Base-by-base conservation (phyloP, 192 early-diverging fungal species). In the Pilaira anomala region DNA sequence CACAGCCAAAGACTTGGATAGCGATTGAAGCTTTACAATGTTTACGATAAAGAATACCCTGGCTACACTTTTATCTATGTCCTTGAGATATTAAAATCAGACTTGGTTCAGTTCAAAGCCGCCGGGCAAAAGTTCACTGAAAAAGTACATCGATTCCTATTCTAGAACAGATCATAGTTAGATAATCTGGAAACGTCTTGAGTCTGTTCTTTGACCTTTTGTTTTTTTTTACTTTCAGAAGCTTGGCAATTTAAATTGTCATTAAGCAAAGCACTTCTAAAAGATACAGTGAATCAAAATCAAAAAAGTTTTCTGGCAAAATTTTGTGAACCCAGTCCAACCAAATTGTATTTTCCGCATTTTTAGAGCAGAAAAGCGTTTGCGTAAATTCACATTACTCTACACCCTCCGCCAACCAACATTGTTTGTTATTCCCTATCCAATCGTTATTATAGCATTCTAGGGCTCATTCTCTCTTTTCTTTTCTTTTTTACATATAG, bases 81-180 rank as follows among this genome's bases (percentile, higher is more conserved):
- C 50, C 50, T 52, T 52, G 50, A 52, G 14, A 52, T 52, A 52
- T 29, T 52, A 52, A 29, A 52, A 52, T 52, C 50, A 29, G 50
- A 52, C 28, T 52, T 52, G 50, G 28, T 52, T 52, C 50, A 52
- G 50, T 29, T 52, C 28, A 29, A 52, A 52, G 13, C 25, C 50
- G 50, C 50, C n/a, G n/a, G n/a, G 28, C 50, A 52, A 52, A n/a
- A 52, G 11, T 52, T 52, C 50, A 29, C 28, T 52, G 28, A 52
- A 52, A 29, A 52, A 29, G 50, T 52, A 13, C 28, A 52, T 52
- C 50, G 50, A 29, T 52, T n/a, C 50, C 50, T 52, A 52, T 52
- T 16, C 50, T 29, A 29, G 50, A 52, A 29, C 24, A 29, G 24
- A 29, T 52, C 50, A 52, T 26, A 16, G 50, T 52, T 29, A 52